phyloP scores from a whole-genome alignment of 768 basidiomycete genomes.

The Suillus clintonianus region DNA sequence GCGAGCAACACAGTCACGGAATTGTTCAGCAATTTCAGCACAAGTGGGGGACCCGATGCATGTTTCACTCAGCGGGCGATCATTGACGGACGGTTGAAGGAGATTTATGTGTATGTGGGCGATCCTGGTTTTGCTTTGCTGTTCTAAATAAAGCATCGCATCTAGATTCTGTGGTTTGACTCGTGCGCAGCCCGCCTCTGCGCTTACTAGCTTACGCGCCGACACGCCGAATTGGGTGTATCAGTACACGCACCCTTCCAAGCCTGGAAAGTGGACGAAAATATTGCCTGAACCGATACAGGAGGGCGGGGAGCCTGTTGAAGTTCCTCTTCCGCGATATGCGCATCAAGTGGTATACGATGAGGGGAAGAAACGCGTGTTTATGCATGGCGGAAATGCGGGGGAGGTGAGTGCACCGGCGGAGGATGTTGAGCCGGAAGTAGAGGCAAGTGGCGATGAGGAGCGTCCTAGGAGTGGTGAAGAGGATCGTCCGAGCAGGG shows the following conservation, averaged over 20 bases:
- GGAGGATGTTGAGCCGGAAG: slow-evolving; percentile 28
- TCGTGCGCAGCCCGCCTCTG: slow-evolving; percentile 38
- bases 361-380: slow-evolving; percentile 52
- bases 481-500: slow-evolving; percentile 9
- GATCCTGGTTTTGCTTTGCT: neutral
- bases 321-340: slow-evolving; percentile 63
- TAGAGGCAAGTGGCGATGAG: slow-evolving; percentile 11
- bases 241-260: slow-evolving; percentile 49
- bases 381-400: slow-evolving; percentile 78
- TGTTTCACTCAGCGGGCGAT: slow-evolving; percentile 77
- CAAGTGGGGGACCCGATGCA: slow-evolving; percentile 65
- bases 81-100: slow-evolving; percentile 59
- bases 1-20: slow-evolving; percentile 57
- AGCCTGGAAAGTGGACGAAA: slow-evolving; percentile 66
- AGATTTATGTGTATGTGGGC: slow-evolving; percentile 69
- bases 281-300: slow-evolving; percentile 44
- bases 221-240: slow-evolving; percentile 69
- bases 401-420: slow-evolving; percentile 37
- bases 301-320: slow-evolving; percentile 14
- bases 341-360: slow-evolving; percentile 83
- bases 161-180: slow-evolving; percentile 66
- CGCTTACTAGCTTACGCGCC: slow-evolving; percentile 43
- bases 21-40: slow-evolving; percentile 61
- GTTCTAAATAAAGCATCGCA: no score
- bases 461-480: slow-evolving; percentile 1